These are phyloP conservation scores for Marasmius sp. DNA, from an alignment of 1,284 basidiomycete species.

Conservation along the genomic window DNA sequence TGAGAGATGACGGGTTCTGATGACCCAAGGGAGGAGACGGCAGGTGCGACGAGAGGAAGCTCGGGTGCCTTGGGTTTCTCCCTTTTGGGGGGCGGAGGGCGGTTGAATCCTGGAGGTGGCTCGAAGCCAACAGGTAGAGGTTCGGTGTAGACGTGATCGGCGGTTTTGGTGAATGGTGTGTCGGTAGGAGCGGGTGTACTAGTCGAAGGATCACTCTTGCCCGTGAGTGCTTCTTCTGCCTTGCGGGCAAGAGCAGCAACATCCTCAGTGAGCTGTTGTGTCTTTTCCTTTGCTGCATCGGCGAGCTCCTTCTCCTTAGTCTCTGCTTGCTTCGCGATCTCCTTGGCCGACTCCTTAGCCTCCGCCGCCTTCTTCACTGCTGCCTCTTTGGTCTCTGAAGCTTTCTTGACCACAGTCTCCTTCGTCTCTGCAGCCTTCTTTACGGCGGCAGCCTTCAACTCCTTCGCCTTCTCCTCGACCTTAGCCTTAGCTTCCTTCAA, in stretches of 20 bases:
- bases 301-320: conserved; percentile 45
- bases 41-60: conserved; percentile 82
- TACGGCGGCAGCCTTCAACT: conserved; percentile 32
- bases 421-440: conserved; percentile 39
- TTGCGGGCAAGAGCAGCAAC: conserved; percentile 63
- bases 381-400: conserved; percentile 34
- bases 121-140: conserved; percentile 91
- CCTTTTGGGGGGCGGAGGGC: conserved; percentile 50
- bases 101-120: conserved; percentile 83
- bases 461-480: conserved; percentile 36
- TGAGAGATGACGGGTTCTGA: conserved; percentile 91
- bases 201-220: conserved; percentile 27
- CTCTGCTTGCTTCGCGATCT: conserved; percentile 47
- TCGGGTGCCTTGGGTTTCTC: conserved; percentile 34
- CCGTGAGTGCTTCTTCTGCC: conserved; percentile 68
- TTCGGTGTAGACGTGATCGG: conserved; percentile 60
- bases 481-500: conserved; percentile 39
- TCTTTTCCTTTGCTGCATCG: conserved; percentile 45
- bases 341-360: conserved; percentile 49
- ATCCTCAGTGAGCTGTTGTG: conserved; percentile 57
- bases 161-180: conserved; percentile 28
- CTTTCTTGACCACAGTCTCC: conserved; percentile 37
- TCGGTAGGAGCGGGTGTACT: conserved; percentile 27
- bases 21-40: conserved; percentile 69
- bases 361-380: conserved; percentile 33